Evolutionary conservation across 2,329 filamentous ascomycete genomes (phyloP).

Genomic region (Xylariaceae sp.): DNA sequence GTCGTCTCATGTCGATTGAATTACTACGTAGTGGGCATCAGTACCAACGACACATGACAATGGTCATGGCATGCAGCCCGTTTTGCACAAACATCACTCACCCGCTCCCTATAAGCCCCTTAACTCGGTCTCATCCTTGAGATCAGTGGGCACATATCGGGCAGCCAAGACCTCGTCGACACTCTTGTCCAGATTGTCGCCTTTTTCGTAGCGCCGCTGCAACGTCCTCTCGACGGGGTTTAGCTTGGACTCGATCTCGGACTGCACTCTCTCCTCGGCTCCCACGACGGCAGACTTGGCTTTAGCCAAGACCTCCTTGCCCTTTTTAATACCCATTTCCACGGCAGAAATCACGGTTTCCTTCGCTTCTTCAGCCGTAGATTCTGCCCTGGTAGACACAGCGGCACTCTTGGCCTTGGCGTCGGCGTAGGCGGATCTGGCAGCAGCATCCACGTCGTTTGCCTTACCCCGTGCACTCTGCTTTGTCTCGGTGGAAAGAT

Average conservation of each 20-base stretch:
- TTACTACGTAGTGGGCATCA: too few species aligned
- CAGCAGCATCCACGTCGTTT: constrained; percentile 26
- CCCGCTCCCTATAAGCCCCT: constrained; percentile 14
- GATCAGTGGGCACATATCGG: constrained; percentile 26
- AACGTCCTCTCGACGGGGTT: constrained; percentile 52
- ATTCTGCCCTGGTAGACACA: constrained; percentile 25
- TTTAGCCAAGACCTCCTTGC: constrained; percentile 36
- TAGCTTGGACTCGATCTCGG: constrained; percentile 33
- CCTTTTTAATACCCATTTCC: constrained; percentile 38
- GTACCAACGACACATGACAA: too few species aligned
- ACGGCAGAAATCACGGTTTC: constrained; percentile 37
- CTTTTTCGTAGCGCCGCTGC: constrained; percentile 46
- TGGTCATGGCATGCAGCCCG: too few species aligned
- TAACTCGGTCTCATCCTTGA: constrained; percentile 37
- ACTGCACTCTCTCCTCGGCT: constrained; percentile 35
- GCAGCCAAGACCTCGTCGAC: constrained; percentile 34
- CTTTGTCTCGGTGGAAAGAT: constrained; percentile 32
- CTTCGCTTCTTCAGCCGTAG: constrained; percentile 31
- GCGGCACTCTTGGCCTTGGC: constrained; percentile 28
- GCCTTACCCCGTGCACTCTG: constrained; percentile 35
- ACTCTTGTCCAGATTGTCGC: constrained; percentile 37
- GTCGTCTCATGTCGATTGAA: too few species aligned
- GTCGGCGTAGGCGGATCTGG: constrained; percentile 29
- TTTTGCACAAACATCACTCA: too few species aligned
- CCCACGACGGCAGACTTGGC: constrained; percentile 34